phyloP scores from a whole-genome alignment of 2,329 filamentous ascomycete species.

The Graphium sp. region DNA sequence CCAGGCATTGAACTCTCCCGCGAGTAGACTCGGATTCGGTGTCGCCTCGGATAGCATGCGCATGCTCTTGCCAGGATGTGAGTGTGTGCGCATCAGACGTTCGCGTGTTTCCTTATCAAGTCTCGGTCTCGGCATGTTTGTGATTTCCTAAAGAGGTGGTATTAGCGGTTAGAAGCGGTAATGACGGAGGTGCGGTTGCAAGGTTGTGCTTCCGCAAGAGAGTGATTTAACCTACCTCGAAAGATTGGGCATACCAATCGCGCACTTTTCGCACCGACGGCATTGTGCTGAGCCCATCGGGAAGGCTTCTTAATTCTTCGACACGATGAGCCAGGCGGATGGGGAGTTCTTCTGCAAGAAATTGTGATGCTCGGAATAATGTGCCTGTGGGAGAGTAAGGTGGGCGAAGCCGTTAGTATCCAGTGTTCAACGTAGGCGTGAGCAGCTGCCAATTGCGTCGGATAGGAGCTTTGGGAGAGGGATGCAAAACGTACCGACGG shows the following conservation, averaged over 20 bases:
- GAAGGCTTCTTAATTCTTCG: conserved; percentile 79
- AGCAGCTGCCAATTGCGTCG: not conserved
- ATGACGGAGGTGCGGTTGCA: conserved; percentile 2
- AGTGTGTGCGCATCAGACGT: conserved; percentile 62
- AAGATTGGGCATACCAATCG: conserved; percentile 98
- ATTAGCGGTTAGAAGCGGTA: conserved; percentile 5
- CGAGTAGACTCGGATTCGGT: conserved; percentile 74
- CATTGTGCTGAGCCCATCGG: conserved; percentile 96
- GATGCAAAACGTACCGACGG: conserved; percentile 47
- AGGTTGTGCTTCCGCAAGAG: not conserved
- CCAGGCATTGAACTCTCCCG: conserved; percentile 61
- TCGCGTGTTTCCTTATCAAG: conserved; percentile 62
- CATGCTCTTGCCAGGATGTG: conserved; percentile 38
- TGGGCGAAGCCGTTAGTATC: too few relatives aligned
- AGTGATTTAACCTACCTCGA: conserved; percentile 54
- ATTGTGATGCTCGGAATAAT: conserved; percentile 92
- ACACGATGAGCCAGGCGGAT: conserved; percentile 94
- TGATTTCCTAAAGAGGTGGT: conserved; percentile 57
- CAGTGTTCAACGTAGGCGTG: not conserved
- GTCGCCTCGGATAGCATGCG: conserved; percentile 68
- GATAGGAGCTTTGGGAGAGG: not conserved
- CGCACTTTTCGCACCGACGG: conserved; percentile 87
- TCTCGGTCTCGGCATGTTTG: conserved; percentile 61
- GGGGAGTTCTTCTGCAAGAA: conserved; percentile 92
- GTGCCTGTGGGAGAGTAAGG: conserved; percentile 44